These are phyloP conservation scores for Tetracladium maxilliforme DNA, from an alignment of 2,329 filamentous ascomycete genomes.

Conservation along the genomic window DNA sequence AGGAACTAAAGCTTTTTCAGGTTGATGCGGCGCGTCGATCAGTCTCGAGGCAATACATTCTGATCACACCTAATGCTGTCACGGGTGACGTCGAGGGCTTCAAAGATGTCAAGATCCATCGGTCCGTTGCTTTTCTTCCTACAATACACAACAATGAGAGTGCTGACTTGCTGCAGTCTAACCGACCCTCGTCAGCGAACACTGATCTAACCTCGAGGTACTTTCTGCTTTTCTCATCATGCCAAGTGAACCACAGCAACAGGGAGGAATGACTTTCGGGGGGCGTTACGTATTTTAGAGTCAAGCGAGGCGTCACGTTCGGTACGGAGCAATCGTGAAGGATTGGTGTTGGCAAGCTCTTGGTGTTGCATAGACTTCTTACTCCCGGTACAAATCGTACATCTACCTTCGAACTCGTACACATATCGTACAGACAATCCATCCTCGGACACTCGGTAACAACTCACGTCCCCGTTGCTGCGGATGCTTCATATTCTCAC, in stretches of 20 bases:
- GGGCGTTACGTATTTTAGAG: too few relatives aligned
- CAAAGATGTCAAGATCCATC: constrained; percentile 65
- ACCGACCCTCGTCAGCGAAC: too few relatives aligned
- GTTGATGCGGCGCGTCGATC: constrained; percentile 73
- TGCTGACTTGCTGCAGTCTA: not conserved
- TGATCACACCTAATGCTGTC: constrained; percentile 89
- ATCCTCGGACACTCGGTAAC: constrained; percentile 1
- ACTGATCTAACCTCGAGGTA: too few relatives aligned
- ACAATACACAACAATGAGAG: constrained; percentile 6
- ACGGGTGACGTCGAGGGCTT: constrained; percentile 39
- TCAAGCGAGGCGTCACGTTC: too few relatives aligned
- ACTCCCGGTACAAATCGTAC: too few relatives aligned
- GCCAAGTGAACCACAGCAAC: too few relatives aligned
- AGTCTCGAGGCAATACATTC: constrained; percentile 84
- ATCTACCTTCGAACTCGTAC: too few relatives aligned
- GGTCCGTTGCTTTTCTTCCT: constrained; percentile 27
- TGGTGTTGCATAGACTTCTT: too few relatives aligned
- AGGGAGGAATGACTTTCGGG: too few relatives aligned
- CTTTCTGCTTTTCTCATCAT: too few relatives aligned
- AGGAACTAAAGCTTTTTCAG: constrained; percentile 23
- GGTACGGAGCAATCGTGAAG: too few relatives aligned
- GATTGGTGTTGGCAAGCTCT: not conserved
- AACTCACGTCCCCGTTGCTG: constrained; percentile 1
- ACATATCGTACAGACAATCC: too few relatives aligned
- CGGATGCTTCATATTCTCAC: constrained; percentile 49